These are phyloP conservation scores for Komagataella populi DNA, from an alignment of 805 yeast genomes.

Conservation along the genomic window DNA sequence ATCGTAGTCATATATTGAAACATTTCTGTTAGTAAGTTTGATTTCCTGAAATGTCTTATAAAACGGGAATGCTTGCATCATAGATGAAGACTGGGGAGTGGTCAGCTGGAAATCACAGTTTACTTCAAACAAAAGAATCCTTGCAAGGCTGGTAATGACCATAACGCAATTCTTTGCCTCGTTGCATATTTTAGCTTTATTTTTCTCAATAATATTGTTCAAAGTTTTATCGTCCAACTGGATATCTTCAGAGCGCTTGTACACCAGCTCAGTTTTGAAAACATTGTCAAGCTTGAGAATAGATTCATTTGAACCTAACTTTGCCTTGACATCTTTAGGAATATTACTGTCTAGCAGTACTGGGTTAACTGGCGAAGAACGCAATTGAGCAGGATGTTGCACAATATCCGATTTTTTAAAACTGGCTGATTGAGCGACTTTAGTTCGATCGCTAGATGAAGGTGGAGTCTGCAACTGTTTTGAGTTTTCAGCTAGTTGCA, in stretches of 20 bases:
- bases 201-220: constrained; percentile 16
- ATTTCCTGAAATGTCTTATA: constrained; percentile 22
- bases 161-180: constrained; percentile 19
- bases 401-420: background rate
- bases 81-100: constrained; percentile 16
- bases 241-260: constrained; percentile 10
- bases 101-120: constrained; percentile 16
- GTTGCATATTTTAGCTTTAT: constrained; percentile 14
- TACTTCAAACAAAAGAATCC: constrained; percentile 20
- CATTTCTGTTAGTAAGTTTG: constrained; percentile 32
- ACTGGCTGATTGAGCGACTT: background rate
- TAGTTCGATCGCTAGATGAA: background rate
- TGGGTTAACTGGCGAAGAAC: background rate
- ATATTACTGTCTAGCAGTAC: constrained; percentile 6
- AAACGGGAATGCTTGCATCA: constrained; percentile 28
- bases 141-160: constrained; percentile 20
- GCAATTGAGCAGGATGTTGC: background rate
- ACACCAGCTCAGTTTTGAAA: constrained; percentile 17
- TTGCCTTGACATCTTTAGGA: constrained; percentile 15
- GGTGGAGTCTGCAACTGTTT: constrained; percentile 10
- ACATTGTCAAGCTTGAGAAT: constrained; percentile 18
- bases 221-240: constrained; percentile 17
- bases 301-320: constrained; percentile 16
- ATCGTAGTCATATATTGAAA: constrained; percentile 73
- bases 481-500: constrained; percentile 13